Evolutionary conservation across 2,329 filamentous ascomycete genomes (phyloP), one percentile per base, ranked within the genome.

Genomic region (Coniochaeta hoffmannii): DNA sequence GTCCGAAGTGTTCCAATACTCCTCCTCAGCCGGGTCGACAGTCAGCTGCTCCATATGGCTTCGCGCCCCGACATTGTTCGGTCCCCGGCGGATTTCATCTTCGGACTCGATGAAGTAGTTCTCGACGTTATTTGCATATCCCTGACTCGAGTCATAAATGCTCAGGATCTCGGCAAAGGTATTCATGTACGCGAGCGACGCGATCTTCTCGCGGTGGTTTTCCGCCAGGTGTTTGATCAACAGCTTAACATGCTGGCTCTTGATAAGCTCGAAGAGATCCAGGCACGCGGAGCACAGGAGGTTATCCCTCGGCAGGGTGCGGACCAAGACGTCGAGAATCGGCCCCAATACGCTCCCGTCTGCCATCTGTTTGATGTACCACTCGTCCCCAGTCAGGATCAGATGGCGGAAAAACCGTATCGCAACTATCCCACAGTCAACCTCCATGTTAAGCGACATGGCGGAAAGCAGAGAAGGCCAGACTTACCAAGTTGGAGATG

Each of bases 361-460:
- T 26, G 87, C 88, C 63, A 97, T 82, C 63, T 96, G 87, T 54
- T 86, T 87, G 64, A 90, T 86, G 68, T 97, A 96, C 63, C 94
- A 96, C 55, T 95, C 90, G 67, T 97, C 93, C 65, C 94, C 87
- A 35, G 96, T 79, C 49, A 86, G 85, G 56, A 97, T 81, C 58
- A 96, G 82, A 46, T 89, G 89, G 32, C 93, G 88, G 75, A 97
- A 93, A 73, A 96, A 97, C 68, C 96, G 94, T 62, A 99, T 81
- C 6, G 92, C 90, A 64, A 90, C 89, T 92, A 56, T 4, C 24
- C 24, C 31, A 34, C 14, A 10, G 50, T 4, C 22, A 7, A 41
- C 11, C 11, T 19, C 4, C 2, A 24, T 26, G 49, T n/a, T 8
- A 41, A 8, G 15, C 8, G 36, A 41, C 8, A 41, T 15, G 19